phyloP scores from a whole-genome alignment of 805 yeast genomes.

The Lachancea mirantina region DNA sequence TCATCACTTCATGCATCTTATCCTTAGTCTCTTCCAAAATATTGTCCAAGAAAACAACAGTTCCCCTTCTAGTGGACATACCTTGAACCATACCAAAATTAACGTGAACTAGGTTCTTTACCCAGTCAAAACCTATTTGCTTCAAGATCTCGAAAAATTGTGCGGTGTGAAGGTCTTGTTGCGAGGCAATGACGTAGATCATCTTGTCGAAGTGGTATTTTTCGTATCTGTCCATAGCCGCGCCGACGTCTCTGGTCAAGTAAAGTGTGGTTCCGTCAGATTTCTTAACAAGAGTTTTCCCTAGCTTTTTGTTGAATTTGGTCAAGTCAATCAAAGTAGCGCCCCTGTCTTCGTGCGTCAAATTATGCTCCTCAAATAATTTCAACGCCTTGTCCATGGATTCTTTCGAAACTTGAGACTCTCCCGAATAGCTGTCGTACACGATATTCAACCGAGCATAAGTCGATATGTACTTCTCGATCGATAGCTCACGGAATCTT shows the following conservation, averaged over 20 bases:
- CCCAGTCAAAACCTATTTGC: constrained; percentile 87
- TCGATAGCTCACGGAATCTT: constrained; percentile 84
- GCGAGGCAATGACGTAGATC: constrained; percentile 93
- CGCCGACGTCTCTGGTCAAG: constrained; percentile 94
- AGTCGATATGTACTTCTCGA: constrained; percentile 76
- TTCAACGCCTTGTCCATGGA: constrained; percentile 60
- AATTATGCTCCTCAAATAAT: constrained; percentile 54
- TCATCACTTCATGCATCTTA: constrained; percentile 95
- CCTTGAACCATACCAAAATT: constrained; percentile 98
- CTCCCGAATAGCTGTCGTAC: constrained; percentile 90
- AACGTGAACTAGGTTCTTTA: constrained; percentile 68
- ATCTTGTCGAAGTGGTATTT: constrained; percentile 84
- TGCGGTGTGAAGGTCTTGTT: constrained; percentile 89
- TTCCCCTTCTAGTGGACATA: constrained; percentile 97
- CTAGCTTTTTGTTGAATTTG: constrained; percentile 80
- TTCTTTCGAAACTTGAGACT: constrained; percentile 81
- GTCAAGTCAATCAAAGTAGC: constrained; percentile 83
- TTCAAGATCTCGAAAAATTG: constrained; percentile 93
- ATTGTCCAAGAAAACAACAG: constrained; percentile 94
- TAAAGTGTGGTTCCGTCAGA: constrained; percentile 93
- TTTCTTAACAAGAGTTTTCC: constrained; percentile 87
- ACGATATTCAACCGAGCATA: constrained; percentile 87
- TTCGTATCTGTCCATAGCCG: constrained; percentile 84
- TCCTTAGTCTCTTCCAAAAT: constrained; percentile 90
- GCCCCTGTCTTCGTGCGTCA: constrained; percentile 83